Base-by-base conservation (phyloP, 306 rosid species). In the Trifolium subterraneum region DNA sequence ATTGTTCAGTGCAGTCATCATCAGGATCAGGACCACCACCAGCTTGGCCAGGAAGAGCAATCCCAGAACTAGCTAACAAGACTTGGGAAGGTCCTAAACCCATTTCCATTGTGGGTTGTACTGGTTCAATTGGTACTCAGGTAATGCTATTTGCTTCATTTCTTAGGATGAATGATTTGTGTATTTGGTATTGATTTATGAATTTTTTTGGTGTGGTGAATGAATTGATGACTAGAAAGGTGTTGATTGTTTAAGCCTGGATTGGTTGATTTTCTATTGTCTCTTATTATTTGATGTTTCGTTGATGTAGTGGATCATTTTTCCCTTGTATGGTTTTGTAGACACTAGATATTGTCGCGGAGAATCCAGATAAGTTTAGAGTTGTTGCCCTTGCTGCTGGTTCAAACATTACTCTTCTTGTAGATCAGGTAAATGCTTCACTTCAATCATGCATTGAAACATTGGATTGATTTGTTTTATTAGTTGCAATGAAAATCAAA, bases 111-210 rank as follows among this genome's bases (percentile, higher is more conserved):
- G 86, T 94, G 12, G 99, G 99, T 41, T 88, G 79, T 42, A 94
- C 99, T 36, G 99, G 99, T 71, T 94, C 97, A 11, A 94, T 94
- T 75, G 99, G 99, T 83, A 94, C 99, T 79, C 99, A 94, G 96
- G 99, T 94, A 81, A 55, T 27, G 55, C 2, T 70, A 10, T 25
- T 6, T 29, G 33, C 33, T 29, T 29, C 33, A 29, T 29, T 29
- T 29, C 6, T 29, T 29, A 29, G 33, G 33, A 27, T 2, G 31
- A 29, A 29, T 29, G 6, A 29, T 29, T 27, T 27, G 29, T 25
- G 29, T 25, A 25, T 25, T 27, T 27, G 6, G 4, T 4, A 62
- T 75, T 64, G 16, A 51, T 48, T 16, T 18, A 39, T 36, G 54
- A n/a, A 11, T 27, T 56, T 11, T 11, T 23, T 27, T 27, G 56